These are phyloP conservation scores for Pichia scutulata DNA, from an alignment of 805 yeast species.

Conservation along the genomic window DNA sequence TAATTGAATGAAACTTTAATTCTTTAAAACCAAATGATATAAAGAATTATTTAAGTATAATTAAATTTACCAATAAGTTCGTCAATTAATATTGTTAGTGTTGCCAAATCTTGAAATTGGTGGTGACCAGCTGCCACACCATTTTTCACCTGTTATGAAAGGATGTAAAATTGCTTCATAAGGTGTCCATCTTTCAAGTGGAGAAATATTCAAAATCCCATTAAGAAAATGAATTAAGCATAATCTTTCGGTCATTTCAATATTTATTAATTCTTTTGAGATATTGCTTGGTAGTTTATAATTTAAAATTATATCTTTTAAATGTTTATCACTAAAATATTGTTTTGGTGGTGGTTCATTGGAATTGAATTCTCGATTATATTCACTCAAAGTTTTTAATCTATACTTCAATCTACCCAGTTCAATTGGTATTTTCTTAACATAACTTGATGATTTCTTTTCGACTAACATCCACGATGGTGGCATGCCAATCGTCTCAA, in stretches of 20 bases:
- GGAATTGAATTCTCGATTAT: constrained; percentile 42
- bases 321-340: constrained; percentile 58
- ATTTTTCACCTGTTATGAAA: constrained; percentile 60
- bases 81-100: too few relatives aligned
- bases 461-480: constrained; percentile 98
- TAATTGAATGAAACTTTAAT: too few relatives aligned
- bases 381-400: constrained; percentile 37
- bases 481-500: constrained; percentile 76
- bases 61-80: too few relatives aligned
- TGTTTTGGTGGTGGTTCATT: constrained; percentile 76
- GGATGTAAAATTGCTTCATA: constrained; percentile 93
- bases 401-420: constrained; percentile 22
- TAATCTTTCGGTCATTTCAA: constrained; percentile 65
- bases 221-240: constrained; percentile 68
- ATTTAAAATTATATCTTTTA: constrained; percentile 68
- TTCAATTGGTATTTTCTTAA: constrained; percentile 24
- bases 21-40: too few relatives aligned
- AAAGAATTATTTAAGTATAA: too few relatives aligned
- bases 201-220: constrained; percentile 77
- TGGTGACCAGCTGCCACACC: constrained; percentile 47
- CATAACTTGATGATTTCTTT: constrained; percentile 64
- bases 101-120: constrained; percentile 24
- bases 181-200: constrained; percentile 94
- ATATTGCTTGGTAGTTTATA: constrained; percentile 62
- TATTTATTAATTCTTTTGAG: constrained; percentile 47